These are phyloP conservation scores for Colletotrichum ledebouriae DNA, from an alignment of 2,329 filamentous ascomycete species.

Conservation along the genomic window DNA sequence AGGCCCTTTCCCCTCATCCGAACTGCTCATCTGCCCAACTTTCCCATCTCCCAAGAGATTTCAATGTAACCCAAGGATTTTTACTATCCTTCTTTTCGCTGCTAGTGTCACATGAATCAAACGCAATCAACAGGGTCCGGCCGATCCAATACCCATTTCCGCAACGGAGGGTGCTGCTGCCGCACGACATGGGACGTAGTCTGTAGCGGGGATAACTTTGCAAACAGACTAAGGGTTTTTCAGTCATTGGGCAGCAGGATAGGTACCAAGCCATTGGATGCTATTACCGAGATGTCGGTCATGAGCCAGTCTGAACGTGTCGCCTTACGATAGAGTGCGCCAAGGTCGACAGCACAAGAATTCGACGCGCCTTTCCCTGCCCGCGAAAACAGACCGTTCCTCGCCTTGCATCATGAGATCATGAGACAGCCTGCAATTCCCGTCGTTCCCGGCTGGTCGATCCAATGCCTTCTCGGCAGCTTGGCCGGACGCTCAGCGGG, in stretches of 20 bases:
- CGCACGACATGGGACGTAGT: not conserved
- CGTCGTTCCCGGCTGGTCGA: slow-evolving; percentile 14
- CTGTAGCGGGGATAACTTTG: not conserved
- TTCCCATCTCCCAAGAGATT: slow-evolving; percentile 35
- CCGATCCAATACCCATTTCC: slow-evolving; percentile 20
- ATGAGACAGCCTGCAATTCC: slow-evolving; percentile 7
- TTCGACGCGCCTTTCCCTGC: not conserved
- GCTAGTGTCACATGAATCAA: slow-evolving; percentile 18
- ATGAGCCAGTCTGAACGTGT: slow-evolving; percentile 4
- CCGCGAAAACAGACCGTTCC: not conserved
- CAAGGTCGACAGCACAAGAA: slow-evolving; percentile 25
- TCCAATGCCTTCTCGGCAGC: slow-evolving; percentile 29
- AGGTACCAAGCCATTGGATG: slow-evolving; percentile 29
- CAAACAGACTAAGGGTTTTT: not conserved
- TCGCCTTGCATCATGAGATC: slow-evolving; percentile 28
- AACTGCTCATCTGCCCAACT: not conserved
- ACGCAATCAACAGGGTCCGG: not conserved
- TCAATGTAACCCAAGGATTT: slow-evolving; percentile 26
- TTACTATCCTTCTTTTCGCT: not conserved
- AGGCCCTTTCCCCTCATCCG: slow-evolving; percentile 22
- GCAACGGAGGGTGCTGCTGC: slow-evolving; percentile 23
- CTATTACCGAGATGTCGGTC: slow-evolving; percentile 7
- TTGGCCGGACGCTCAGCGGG: slow-evolving; percentile 19
- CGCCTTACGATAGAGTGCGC: slow-evolving; percentile 19
- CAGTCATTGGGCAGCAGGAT: slow-evolving; percentile 5